Conservation (phyloP, 2,329 filamentous ascomycete genomes). For the Coleophoma crateriformis region DNA sequence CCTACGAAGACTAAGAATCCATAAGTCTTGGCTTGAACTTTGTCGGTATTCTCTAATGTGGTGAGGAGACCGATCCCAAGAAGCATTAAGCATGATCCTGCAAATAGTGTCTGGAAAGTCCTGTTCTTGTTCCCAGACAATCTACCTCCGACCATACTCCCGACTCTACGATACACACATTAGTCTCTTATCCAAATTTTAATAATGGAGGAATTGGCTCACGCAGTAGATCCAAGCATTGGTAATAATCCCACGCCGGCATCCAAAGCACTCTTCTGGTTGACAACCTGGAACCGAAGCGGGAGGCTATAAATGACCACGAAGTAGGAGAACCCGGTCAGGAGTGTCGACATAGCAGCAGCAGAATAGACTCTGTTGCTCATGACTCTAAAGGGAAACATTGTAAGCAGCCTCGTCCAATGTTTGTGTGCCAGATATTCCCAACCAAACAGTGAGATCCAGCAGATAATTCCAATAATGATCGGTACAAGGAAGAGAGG, state of each 20-base stretch:
- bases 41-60: conserved; percentile 10
- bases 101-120: conserved; percentile 44
- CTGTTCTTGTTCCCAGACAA: conserved; percentile 48
- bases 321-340: conserved; percentile 52
- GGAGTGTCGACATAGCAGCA: conserved; percentile 47
- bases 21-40: conserved; percentile 25
- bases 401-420: conserved; percentile 22
- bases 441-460: conserved; percentile 33
- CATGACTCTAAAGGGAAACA: conserved; percentile 46
- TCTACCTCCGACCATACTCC: conserved; percentile 48
- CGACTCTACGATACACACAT: conserved; percentile 23
- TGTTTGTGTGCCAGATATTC: conserved; percentile 24
- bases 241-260: conserved; percentile 53
- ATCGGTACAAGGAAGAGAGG: conserved; percentile 36
- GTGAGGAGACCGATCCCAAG: conserved; percentile 46
- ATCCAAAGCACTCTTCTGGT: conserved; percentile 43
- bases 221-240: conserved; percentile 47
- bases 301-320: conserved; percentile 50
- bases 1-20: conserved; percentile 51
- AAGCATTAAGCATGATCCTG: conserved; percentile 43
- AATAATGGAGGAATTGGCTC: not conserved
- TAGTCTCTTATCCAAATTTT: not conserved
- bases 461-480: conserved; percentile 28
- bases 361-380: conserved; percentile 41
- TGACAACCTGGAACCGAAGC: conserved; percentile 53